A percentile compares a stretch with the other conserved stretches of the same genome.
These are phyloP conservation scores for Pleomassaria siparia DNA, from an alignment of 2,329 filamentous ascomycete genomes.

Conservation along the genomic window DNA sequence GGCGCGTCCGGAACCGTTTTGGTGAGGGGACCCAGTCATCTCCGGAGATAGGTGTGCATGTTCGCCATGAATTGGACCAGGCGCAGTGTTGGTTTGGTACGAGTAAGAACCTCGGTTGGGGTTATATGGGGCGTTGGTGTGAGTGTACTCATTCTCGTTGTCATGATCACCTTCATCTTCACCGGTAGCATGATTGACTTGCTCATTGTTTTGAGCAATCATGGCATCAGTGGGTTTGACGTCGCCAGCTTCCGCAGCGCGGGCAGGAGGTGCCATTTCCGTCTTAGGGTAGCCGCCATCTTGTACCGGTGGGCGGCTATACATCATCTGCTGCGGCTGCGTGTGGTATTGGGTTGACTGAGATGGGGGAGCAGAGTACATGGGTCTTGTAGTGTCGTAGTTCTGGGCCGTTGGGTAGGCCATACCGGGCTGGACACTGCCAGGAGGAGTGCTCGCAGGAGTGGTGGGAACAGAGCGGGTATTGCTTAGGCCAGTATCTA, in stretches of 20 bases:
- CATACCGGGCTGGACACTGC: constrained; percentile 76
- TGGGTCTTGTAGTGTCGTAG: constrained; percentile 75
- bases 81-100: constrained; percentile 68
- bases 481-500: constrained; percentile 78
- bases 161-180: constrained; percentile 75
- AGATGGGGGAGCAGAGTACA: constrained; percentile 72
- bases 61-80: constrained; percentile 68
- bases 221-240: constrained; percentile 66
- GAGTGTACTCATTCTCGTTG: constrained; percentile 81
- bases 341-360: constrained; percentile 69
- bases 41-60: constrained; percentile 78
- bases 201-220: constrained; percentile 49
- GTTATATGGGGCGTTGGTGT: constrained; percentile 72
- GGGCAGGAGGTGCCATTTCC: constrained; percentile 83
- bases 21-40: constrained; percentile 81
- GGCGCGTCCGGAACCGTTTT: constrained; percentile 77
- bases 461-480: constrained; percentile 85
- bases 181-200: constrained; percentile 55
- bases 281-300: constrained; percentile 71
- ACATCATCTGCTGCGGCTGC: constrained; percentile 64
- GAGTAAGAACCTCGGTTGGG: constrained; percentile 73
- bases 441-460: constrained; percentile 88
- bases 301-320: constrained; percentile 59
- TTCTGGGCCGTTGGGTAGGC: constrained; percentile 70
- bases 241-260: constrained; percentile 62